Conservation (phyloP, 1,284 basidiomycete genomes). For the Meira miltonrushii region DNA sequence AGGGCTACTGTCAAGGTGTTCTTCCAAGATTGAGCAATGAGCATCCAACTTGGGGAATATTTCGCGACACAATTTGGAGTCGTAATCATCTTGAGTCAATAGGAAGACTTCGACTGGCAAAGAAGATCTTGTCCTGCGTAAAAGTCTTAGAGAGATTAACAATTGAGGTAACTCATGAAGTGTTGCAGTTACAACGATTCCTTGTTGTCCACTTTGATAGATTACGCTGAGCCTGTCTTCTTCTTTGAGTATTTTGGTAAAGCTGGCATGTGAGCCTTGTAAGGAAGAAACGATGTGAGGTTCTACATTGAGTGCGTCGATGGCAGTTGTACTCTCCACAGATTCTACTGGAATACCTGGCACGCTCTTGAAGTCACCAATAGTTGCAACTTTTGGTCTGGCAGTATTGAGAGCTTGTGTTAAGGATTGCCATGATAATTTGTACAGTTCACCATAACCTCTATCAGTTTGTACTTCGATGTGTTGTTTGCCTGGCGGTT, state of each 20-base stretch:
- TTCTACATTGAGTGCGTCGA: not conserved
- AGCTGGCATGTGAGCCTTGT: not conserved
- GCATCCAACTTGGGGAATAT: slow-evolving; percentile 1
- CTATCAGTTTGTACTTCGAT: not conserved
- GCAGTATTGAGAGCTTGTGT: not conserved
- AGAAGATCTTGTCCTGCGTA: not conserved
- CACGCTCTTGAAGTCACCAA: not conserved
- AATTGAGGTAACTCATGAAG: not conserved
- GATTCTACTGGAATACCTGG: not conserved
- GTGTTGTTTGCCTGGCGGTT: not conserved
- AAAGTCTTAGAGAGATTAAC: not conserved
- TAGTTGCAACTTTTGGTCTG: not conserved
- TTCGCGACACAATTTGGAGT: not conserved
- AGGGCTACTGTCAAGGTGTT: not conserved
- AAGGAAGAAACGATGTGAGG: not conserved
- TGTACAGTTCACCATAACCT: not conserved
- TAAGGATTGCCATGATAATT: slow-evolving; percentile 2
- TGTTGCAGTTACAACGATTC: not conserved
- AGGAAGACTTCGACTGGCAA: slow-evolving; percentile 3
- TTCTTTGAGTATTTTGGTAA: not conserved
- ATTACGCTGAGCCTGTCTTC: not conserved
- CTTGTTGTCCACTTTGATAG: slow-evolving; percentile 4
- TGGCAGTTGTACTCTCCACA: not conserved
- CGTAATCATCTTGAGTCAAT: slow-evolving; percentile 1
- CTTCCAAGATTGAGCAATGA: not conserved